A percentile compares a stretch with the other conserved stretches of the same genome.
phyloP scores from a whole-genome alignment of 2,329 filamentous ascomycete species.

The Tolypocladium tundrense region DNA sequence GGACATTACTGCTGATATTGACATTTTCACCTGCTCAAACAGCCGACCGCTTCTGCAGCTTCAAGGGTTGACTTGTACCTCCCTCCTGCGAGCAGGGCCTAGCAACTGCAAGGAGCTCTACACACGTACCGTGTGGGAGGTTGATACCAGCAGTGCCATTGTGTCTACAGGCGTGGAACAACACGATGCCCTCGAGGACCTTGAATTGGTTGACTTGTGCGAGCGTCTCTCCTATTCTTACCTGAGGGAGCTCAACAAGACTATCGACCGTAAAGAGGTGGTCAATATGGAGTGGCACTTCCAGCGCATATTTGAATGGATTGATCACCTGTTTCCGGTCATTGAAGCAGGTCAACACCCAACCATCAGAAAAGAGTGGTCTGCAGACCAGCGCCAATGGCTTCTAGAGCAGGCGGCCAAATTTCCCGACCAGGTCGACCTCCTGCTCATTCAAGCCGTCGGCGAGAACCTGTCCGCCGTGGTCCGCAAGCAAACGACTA shows the following conservation, averaged over 20 bases:
- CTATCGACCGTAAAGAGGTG: neutral
- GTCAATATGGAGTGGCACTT: neutral
- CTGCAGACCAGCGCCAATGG: neutral
- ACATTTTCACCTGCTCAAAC: neutral
- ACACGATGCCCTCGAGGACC: neutral
- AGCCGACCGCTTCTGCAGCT: neutral
- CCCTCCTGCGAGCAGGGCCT: neutral
- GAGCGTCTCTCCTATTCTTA: slow-evolving; percentile 1
- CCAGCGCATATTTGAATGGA: neutral
- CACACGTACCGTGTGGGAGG: neutral
- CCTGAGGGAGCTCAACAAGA: neutral
- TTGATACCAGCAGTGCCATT: neutral
- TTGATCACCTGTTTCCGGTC: neutral
- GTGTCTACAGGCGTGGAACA: neutral
- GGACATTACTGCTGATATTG: neutral
- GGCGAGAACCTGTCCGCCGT: neutral
- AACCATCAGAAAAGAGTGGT: neutral
- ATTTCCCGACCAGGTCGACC: slow-evolving; percentile 13
- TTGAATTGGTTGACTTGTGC: neutral
- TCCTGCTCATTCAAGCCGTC: slow-evolving; percentile 5
- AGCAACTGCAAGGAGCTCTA: neutral
- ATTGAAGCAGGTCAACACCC: neutral
- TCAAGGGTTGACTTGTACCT: neutral
- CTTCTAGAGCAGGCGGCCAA: neutral
- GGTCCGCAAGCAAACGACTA: neutral